Percentiles rank a stretch among this genome's conserved stretches.
phyloP scores from a whole-genome alignment of 225 moss, liverwort and hornwort genomes.

The Climacium dendroides region DNA sequence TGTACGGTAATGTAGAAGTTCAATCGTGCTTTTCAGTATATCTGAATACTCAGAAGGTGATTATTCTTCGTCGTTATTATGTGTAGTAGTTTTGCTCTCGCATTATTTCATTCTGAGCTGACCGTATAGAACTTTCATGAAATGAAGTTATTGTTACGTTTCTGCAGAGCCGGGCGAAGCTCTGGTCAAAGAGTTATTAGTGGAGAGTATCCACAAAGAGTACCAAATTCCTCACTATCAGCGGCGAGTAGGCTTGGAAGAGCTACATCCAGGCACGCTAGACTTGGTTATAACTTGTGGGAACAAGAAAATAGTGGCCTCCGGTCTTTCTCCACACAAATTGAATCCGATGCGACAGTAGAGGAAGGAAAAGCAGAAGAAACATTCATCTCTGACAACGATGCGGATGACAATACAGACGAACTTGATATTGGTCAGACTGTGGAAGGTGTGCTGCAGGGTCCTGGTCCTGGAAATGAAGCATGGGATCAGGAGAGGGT shows the following conservation, averaged over 20 bases:
- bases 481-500: slow-evolving; percentile 13
- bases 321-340: slow-evolving; percentile 20
- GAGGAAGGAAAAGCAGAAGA: slow-evolving; percentile 22
- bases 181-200: slow-evolving; percentile 1
- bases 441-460: slow-evolving; percentile 8
- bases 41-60: neutral
- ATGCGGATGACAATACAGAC: slow-evolving; percentile 12
- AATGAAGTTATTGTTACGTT: neutral
- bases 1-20: neutral
- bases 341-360: slow-evolving; percentile 13
- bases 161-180: slow-evolving; percentile 23
- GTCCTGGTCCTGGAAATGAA: neutral
- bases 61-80: neutral
- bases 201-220: slow-evolving; percentile 7
- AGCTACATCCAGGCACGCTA: neutral
- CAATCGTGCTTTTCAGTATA: neutral
- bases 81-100: neutral
- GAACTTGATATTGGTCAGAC: neutral
- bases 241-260: slow-evolving; percentile 1
- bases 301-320: neutral
- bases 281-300: slow-evolving; percentile 1
- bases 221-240: neutral
- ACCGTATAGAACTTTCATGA: neutral
- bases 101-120: neutral
- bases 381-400: neutral